Evolutionary conservation across 306 rosid genomes (phyloP), one percentile per base, ranked within the genome.

Genomic region (Datisca glomerata): DNA sequence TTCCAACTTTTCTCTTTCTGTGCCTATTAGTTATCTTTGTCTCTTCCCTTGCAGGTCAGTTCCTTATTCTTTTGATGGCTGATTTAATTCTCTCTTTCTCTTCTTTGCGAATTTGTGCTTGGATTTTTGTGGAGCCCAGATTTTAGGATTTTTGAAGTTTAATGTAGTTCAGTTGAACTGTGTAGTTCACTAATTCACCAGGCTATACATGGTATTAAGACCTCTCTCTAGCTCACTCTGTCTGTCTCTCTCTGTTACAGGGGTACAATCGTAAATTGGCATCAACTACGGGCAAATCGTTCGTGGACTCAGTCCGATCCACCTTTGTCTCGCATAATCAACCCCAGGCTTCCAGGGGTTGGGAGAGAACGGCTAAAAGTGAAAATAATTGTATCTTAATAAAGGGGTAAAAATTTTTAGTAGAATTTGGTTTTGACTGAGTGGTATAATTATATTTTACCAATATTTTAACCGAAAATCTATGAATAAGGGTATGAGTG

Each of bases 211-310:
- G n/a, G n/a, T n/a, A n/a, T n/a, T 28, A 4, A 28, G 33, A 28
- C 33, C 33, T 10, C 40, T 34, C 40, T 13, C 31, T 11, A 5
- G 20, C 17, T 41, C 15, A 35, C 8, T 43, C 60, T 78, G 75
- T 91, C 58, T 69, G 15, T n/a, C 59, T 20, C 24, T 29, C 12
- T 3, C 3, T n/a, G 2, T 56, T 19, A 33, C 95, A 89, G 98
- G 60, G 2, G 77, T 93, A 1, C 84, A 89, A 37, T 69, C 93
- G 7, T 83, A 80, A 52, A 33, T 89, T 45, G 98, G 95, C n/a
- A 70, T 89, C 10, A 89, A 83, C 65, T 89, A 80, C 36, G 98
- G 95, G 41, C 86, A 72, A 37, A 15, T 64, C 40, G 86, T 91
- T 44, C 77, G 57, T 33, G 80, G 65, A 43, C 64, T 24, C 89